Evolutionary conservation across 2,329 filamentous ascomycete species (phyloP), one percentile per base, ranked within the genome.

Genomic region (Pseudogymnoascus sp.): DNA sequence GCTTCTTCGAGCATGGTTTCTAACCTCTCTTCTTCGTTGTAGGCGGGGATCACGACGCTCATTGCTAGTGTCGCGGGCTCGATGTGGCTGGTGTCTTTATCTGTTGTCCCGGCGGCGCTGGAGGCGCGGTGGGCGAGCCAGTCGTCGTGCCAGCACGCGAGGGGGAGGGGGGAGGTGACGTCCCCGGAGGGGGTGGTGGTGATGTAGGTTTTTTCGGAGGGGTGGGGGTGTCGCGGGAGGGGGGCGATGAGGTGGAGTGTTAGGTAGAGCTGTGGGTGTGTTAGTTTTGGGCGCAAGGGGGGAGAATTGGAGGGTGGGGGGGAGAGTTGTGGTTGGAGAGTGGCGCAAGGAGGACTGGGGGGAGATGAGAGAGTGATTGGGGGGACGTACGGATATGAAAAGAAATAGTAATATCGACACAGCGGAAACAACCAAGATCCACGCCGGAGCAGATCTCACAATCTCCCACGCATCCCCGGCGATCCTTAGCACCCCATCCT

Each of bases 21-120:
- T 57, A 99, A 82, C 31, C 95, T 87, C 64, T 89, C 82, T 74
- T 93, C 88, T 73, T 99, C 95, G 69, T 99, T 99, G 82, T 92
- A 99, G 9, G 95, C 95, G 0, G 95, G 95, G 47, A 99, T 88
- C 0, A 99, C 91, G 7, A 97, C 87, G 62, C 90, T 95, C 80
- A 99, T 86, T 73, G 89, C 89, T n/a, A 97, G 77, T 66, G 93
- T 87, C 13, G 92, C 84, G 1, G 87, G 82, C 67, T 92, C 88
- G 63, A 96, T 88, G 50, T 79, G 76, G 68, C 84, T 82, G 3
- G 77, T 77, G 19, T 75, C 73, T 66, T 77, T 72, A 67, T 77
- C n/a, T n/a, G n/a, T n/a, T n/a, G n/a, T n/a, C n/a, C n/a, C 70
- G 70, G 70, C 65, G 31, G 70, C 73, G 68, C 67, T 71, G 26